These are phyloP conservation scores for Boletales sp. DNA, from an alignment of 768 basidiomycete genomes.

Conservation along the genomic window DNA sequence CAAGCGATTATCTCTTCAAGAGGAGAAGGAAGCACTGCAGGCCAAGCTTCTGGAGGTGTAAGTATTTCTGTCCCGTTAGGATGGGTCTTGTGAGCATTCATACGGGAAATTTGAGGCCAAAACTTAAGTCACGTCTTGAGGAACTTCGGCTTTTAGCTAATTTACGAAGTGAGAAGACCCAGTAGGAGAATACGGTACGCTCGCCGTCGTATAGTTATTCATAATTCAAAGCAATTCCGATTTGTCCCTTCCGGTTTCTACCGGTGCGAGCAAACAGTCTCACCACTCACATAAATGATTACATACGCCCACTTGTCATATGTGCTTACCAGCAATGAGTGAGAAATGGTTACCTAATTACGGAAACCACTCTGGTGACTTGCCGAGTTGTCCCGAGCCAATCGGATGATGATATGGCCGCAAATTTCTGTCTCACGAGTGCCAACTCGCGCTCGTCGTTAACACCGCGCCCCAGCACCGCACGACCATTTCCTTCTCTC, in stretches of 20 bases:
- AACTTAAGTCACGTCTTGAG: slow-evolving; percentile 70
- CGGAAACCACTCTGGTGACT: background rate
- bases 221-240: too few species aligned
- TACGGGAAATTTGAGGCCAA: slow-evolving; percentile 49
- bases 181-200: background rate
- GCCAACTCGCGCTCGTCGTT: slow-evolving; percentile 5
- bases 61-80: slow-evolving; percentile 29
- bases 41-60: slow-evolving; percentile 83
- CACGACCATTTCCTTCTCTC: slow-evolving; percentile 21
- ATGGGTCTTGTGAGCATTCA: background rate
- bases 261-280: too few species aligned
- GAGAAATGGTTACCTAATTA: background rate
- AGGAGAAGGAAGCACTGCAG: slow-evolving; percentile 90
- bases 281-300: too few species aligned
- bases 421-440: slow-evolving; percentile 13
- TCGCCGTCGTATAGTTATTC: too few species aligned
- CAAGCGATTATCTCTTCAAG: slow-evolving; percentile 84
- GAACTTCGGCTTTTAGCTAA: slow-evolving; percentile 52
- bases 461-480: slow-evolving; percentile 12
- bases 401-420: slow-evolving; percentile 21
- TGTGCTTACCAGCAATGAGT: background rate
- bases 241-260: too few species aligned
- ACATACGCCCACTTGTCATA: too few species aligned
- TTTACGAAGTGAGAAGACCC: slow-evolving; percentile 10
- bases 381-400: slow-evolving; percentile 24